phyloP scores from a whole-genome alignment of 352 stramenopile species.

The Paralagenidium karlingii region DNA sequence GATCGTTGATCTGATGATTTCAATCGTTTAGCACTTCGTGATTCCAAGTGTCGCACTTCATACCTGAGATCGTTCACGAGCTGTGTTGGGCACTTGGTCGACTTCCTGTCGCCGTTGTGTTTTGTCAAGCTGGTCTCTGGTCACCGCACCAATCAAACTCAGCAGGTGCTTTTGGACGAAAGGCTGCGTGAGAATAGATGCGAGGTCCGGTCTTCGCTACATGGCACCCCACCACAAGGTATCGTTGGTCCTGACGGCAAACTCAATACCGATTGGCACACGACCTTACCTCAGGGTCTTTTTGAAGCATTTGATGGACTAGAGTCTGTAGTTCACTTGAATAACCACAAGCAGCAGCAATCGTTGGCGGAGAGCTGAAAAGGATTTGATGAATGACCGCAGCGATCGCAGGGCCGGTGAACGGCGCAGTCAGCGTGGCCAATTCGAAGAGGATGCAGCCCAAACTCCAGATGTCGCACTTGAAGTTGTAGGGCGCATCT shows the following conservation, averaged over 20 bases:
- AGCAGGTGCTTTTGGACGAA: slow-evolving; percentile 9
- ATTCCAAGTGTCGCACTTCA: no score
- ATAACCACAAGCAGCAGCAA: slow-evolving; percentile 17
- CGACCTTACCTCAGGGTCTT: slow-evolving; percentile 24
- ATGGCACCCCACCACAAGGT: no score
- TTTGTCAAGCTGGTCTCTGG: no score
- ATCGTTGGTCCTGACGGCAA: no score
- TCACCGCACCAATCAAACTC: no score
- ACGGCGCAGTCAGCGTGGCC: slow-evolving; percentile 35
- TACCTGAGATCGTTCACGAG: no score
- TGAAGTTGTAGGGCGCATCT: slow-evolving; percentile 39
- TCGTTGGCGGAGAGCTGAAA: slow-evolving; percentile 9
- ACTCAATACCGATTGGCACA: no score
- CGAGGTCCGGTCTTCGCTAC: slow-evolving; percentile 6
- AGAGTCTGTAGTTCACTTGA: slow-evolving; percentile 16
- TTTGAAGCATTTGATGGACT: slow-evolving; percentile 19
- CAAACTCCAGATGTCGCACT: slow-evolving; percentile 77
- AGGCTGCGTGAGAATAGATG: slow-evolving; percentile 1
- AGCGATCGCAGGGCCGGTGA: slow-evolving; percentile 37
- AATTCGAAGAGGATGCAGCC: slow-evolving; percentile 80
- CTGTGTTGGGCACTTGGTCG: no score
- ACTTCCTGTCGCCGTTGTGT: no score
- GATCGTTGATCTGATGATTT: no score
- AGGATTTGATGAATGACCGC: slow-evolving; percentile 47
- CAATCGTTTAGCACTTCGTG: no score